Conservation (phyloP, 345 rosid genomes). For the Rubroshorea leprosula region DNA sequence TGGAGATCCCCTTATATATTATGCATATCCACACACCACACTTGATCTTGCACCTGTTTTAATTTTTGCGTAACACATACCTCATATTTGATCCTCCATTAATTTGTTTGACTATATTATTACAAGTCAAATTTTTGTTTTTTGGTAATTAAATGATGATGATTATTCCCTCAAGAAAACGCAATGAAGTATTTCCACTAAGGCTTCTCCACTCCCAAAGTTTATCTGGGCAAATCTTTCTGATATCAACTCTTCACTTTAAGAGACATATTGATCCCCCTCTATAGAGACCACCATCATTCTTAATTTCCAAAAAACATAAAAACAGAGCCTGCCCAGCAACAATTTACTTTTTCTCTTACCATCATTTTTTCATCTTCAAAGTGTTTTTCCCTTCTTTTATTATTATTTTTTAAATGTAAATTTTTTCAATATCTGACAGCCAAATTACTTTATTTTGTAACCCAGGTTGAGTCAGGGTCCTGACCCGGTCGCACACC, state of each 20-base stretch:
- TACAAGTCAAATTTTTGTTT: no score
- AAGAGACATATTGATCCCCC: slow-evolving; percentile 49
- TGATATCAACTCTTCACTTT: slow-evolving; percentile 33
- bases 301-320: slow-evolving; percentile 28
- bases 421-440: no score
- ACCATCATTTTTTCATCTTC: background rate
- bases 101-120: no score
- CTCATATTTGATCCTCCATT: no score
- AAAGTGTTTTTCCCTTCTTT: slow-evolving; percentile 25
- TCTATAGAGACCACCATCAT: slow-evolving; percentile 49
- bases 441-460: no score
- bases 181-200: slow-evolving; percentile 37
- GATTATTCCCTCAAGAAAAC: slow-evolving; percentile 9
- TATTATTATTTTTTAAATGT: no score
- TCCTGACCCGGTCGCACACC: slow-evolving; percentile 39
- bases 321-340: slow-evolving; percentile 12
- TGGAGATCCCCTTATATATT: no score
- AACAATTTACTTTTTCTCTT: slow-evolving; percentile 28
- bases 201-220: slow-evolving; percentile 38
- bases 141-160: no score
- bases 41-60: no score
- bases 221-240: slow-evolving; percentile 8
- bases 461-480: no score
- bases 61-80: no score
- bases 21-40: no score